phyloP scores from a whole-genome alignment of 108 stramenopile species.

The Seminavis robusta region DNA sequence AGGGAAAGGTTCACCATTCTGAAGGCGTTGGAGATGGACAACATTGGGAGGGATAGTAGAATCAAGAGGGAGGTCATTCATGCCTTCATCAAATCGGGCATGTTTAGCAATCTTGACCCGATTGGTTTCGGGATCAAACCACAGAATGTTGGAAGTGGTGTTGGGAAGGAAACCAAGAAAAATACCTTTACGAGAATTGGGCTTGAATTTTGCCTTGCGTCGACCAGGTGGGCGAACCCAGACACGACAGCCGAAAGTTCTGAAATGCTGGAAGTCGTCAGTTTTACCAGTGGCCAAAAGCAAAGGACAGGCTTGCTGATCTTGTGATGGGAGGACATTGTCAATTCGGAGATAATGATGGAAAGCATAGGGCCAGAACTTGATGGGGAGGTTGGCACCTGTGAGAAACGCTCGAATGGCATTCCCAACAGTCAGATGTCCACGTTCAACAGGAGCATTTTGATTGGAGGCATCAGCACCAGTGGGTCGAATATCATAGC shows the following conservation, averaged over 20 bases:
- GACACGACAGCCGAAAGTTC: too few species aligned
- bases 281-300: too few species aligned
- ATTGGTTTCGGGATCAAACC: conserved; percentile 7
- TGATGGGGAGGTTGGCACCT: too few species aligned
- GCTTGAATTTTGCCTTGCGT: not conserved
- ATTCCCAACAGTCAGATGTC: conserved; percentile 18
- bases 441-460: too few species aligned
- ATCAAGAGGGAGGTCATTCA: conserved; percentile 23
- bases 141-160: conserved; percentile 17
- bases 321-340: conserved; percentile 8
- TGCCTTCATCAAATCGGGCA: conserved; percentile 33
- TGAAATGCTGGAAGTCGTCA: too few species aligned
- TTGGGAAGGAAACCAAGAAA: too few species aligned
- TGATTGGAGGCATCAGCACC: too few species aligned
- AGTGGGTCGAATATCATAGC: conserved; percentile 11
- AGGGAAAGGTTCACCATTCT: too few species aligned
- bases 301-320: too few species aligned
- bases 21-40: not conserved
- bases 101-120: conserved; percentile 23
- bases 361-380: too few species aligned
- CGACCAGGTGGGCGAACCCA: not conserved
- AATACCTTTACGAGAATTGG: conserved; percentile 7
- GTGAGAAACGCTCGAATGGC: conserved; percentile 7
- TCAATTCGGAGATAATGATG: not conserved
- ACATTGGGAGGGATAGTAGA: conserved; percentile 13